These are phyloP conservation scores for Melanomma pulvis-pyrius DNA, from an alignment of 495 filamentous ascomycete genomes.

Conservation along the genomic window DNA sequence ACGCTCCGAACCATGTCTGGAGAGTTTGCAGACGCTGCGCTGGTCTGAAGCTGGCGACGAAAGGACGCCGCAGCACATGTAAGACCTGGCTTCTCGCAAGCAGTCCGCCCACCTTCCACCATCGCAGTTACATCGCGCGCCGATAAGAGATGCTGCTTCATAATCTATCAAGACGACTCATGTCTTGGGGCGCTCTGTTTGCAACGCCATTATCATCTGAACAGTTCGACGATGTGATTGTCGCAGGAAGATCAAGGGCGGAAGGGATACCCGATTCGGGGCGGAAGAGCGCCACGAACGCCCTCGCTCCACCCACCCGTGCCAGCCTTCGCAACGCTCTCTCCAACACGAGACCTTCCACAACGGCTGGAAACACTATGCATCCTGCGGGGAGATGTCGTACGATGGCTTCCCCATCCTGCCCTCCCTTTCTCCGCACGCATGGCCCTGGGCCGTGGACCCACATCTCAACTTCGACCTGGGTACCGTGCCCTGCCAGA, in stretches of 20 bases:
- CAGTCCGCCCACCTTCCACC: neutral
- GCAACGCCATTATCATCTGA: neutral
- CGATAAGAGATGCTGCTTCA: neutral
- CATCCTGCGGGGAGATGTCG: neutral
- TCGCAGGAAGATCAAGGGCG: neutral
- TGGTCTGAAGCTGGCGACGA: too few species aligned
- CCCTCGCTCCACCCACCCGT: neutral
- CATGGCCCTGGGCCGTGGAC: conserved; percentile 7
- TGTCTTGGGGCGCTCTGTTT: neutral
- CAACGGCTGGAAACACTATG: neutral
- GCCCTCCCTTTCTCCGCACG: conserved; percentile 2
- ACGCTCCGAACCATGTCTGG: neutral
- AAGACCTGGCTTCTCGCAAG: neutral
- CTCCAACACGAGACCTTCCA: neutral
- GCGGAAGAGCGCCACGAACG: neutral
- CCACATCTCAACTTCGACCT: neutral
- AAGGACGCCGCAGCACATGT: too few species aligned
- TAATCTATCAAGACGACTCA: neutral
- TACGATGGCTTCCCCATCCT: neutral
- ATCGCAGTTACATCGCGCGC: neutral
- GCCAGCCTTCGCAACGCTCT: neutral
- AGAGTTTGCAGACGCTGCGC: too few species aligned
- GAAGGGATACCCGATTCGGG: conserved; percentile 10
- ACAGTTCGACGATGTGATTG: neutral
- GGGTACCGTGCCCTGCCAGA: neutral